Base-by-base conservation (phyloP, 2,329 filamentous ascomycete genomes). In the Alternaria solani region DNA sequence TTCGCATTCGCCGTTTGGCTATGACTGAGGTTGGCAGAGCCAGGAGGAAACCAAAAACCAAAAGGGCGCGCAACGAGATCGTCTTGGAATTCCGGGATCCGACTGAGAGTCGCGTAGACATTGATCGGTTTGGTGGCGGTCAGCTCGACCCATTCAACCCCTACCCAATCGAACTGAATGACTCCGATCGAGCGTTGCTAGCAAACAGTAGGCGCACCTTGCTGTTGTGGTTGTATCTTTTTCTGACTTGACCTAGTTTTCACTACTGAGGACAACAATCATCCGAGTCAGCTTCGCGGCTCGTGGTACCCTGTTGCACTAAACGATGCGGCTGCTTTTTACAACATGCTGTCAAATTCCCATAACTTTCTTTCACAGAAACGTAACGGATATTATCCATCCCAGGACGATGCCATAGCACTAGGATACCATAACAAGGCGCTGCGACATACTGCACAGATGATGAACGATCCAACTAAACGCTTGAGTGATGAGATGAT, bases 11-110 rank as follows among this genome's bases (percentile, higher is more conserved):
- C 5, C 65, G 70, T n/a, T 64, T 75, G n/a, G 73, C 73, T 2
- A 76, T 76, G 73, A 71, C 65, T 12, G 71, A 76, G 59, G 68
- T 76, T 20, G 72, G 71, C n/a, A 69, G 64, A 51, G 63, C 67
- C 25, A 61, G 70, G 23, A 61, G 69, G 34, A 75, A 71, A 52
- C 68, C 72, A 18, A 76, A 69, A 47, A 72, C 69, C 3, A 70
- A 65, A 42, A 67, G 66, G 11, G 67, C 56, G 23, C 67, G 68
- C 26, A 73, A 70, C 36, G 66, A 76, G 47, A 63, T 75, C n/a
- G 44, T 74, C 11, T 66, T 75, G 1, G 66, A 76, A 34, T 65
- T 75, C 39, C 66, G 65, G 14, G 55, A 64, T 7, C 57, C 62
- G 6, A 23, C 48, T 20, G 57, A 63, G 20, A 61, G 49, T 28